Conservation (phyloP, 106 monocot genomes). For the Allium sativum region DNA sequence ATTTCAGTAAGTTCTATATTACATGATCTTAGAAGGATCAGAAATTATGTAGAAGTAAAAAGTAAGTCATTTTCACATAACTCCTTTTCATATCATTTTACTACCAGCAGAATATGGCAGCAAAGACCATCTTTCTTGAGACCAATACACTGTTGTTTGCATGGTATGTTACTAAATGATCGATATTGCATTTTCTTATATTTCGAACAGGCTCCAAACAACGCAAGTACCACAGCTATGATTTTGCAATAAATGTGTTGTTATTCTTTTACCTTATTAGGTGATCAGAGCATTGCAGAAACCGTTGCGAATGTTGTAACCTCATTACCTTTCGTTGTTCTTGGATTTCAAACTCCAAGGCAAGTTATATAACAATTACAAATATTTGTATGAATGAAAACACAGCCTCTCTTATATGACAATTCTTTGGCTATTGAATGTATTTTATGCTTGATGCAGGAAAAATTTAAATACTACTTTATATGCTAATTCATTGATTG, state of each 20-base stretch:
- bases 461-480: slow-evolving; percentile 57
- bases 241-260: no score
- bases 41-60: no score
- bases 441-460: slow-evolving; percentile 34
- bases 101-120: slow-evolving; percentile 58
- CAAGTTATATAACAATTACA: slow-evolving; percentile 9
- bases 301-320: slow-evolving; percentile 78
- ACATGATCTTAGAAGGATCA: no score
- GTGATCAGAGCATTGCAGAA: slow-evolving; percentile 51
- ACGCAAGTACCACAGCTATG: no score
- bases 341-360: slow-evolving; percentile 74
- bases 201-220: neutral
- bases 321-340: slow-evolving; percentile 80
- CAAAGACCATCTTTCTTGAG: slow-evolving; percentile 63
- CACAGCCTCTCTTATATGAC: neutral
- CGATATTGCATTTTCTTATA: neutral
- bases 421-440: no score
- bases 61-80: neutral
- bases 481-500: slow-evolving; percentile 88
- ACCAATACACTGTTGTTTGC: slow-evolving; percentile 48
- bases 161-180: slow-evolving; percentile 21
- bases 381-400: neutral
- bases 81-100: neutral
- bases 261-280: slow-evolving; percentile 18
- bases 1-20: slow-evolving; percentile 32